Evolutionary conservation across 371 early-diverging fungal genomes (phyloP), one percentile per base, ranked within the genome.

Genomic region (Mortierella sp.): DNA sequence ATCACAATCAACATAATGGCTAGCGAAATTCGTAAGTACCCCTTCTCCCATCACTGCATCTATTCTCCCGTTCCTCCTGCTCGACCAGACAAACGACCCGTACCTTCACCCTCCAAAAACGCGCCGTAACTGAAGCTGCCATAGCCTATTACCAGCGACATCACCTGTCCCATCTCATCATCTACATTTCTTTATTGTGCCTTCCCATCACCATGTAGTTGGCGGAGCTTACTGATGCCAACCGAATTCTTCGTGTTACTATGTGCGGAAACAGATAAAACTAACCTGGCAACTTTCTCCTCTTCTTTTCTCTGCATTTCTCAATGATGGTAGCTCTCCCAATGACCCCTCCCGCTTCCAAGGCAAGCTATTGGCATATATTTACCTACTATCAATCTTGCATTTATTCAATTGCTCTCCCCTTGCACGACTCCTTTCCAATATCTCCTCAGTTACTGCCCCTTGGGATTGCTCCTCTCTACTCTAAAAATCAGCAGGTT

Each of bases 261-360:
- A 40, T 40, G 43, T 40, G 43, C 43, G 14, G 9, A 40, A 40
- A 14, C 9, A 40, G 12, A 40, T 11, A 40, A 49, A 49, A 49
- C 49, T 49, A 49, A 49, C 16, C 49, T 49, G 49, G 49, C n/a
- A 20, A 9, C 43, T 40, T 22, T 39, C 22, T 37, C 3, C 37
- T 43, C 32, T 67, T 40, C 37, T 39, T 24, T 67, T 57, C 47
- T 52, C 18, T 47, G 18, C 18, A 35, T 65, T 4, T 20, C 18
- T n/a, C 30, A 43, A 60, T 28, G 18, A 39, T 16, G 28, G 3
- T 63, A 75, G 72, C 75, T 52, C 75, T 75, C 47, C 75, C 80
- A 20, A 64, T 62, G 61, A 72, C 80, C 59, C 75, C 80, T 68
- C 80, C 80, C 47, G 30, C 72, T 49, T 71, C 75, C 55, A 80